Conservation (phyloP, 2,329 filamentous ascomycete species). For the Neurospora sp. region DNA sequence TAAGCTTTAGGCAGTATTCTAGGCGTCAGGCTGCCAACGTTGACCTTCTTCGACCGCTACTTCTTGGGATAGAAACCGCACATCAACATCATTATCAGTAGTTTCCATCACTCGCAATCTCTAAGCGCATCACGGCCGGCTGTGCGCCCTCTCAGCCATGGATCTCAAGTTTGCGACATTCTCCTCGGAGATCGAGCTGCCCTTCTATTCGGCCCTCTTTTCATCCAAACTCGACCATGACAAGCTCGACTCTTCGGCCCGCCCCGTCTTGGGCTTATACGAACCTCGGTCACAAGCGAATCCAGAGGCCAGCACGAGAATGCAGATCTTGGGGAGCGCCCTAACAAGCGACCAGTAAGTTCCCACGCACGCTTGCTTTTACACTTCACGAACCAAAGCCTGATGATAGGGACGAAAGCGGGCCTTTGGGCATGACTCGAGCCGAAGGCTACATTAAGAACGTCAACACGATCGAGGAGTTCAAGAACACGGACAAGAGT, state of each 20-base stretch:
- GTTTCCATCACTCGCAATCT: background rate
- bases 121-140: background rate
- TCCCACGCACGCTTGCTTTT: background rate
- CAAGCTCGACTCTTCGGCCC: conserved; percentile 88
- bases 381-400: background rate
- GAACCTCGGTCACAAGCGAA: conserved; percentile 65
- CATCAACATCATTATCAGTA: background rate
- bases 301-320: conserved; percentile 68
- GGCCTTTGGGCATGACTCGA: conserved; percentile 61
- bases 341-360: conserved; percentile 74
- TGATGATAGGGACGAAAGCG: conserved; percentile 32
- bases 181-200: conserved; percentile 86
- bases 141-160: conserved; percentile 27
- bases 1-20: background rate
- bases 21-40: background rate
- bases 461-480: conserved; percentile 91
- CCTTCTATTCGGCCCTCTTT: conserved; percentile 90
- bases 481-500: conserved; percentile 71
- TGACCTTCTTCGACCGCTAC: background rate
- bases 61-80: background rate
- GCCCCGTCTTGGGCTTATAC: conserved; percentile 78
- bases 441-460: conserved; percentile 94
- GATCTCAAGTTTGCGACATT: conserved; percentile 71
- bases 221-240: conserved; percentile 92
- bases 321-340: conserved; percentile 84